Evolutionary conservation across 768 basidiomycete species (phyloP).

Genomic region (Macrolepiota dolichaula): DNA sequence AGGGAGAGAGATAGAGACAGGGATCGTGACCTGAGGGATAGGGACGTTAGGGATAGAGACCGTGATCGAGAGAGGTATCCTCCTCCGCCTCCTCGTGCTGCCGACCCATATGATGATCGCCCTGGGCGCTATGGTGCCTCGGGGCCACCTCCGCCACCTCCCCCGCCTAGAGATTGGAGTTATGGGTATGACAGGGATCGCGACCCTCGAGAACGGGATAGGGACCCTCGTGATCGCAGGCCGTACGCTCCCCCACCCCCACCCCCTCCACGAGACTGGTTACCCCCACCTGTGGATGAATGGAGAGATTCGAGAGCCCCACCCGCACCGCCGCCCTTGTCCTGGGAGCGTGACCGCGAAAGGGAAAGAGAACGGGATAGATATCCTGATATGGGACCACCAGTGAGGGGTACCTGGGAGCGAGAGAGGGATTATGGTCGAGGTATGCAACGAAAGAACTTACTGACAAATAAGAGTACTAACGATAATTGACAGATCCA

Average conservation of each 20-base stretch:
- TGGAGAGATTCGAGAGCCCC: conserved; percentile 8
- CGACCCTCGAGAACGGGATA: neutral
- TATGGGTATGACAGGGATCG: conserved; percentile 16
- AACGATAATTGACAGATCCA: neutral
- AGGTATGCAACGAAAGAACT: neutral
- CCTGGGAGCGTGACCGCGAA: conserved; percentile 7
- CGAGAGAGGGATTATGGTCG: neutral
- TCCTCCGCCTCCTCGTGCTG: neutral
- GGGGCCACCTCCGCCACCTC: neutral
- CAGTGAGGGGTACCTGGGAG: neutral
- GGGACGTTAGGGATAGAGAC: neutral
- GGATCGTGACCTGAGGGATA: neutral
- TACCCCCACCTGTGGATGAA: conserved; percentile 10
- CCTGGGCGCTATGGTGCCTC: neutral
- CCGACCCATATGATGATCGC: conserved; percentile 9
- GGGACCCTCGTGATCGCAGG: conserved; percentile 15
- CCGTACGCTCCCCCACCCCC: conserved; percentile 27
- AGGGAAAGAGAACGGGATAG: conserved; percentile 2
- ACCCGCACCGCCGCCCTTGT: conserved; percentile 4
- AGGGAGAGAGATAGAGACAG: conserved; percentile 6
- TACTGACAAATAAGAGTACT: neutral
- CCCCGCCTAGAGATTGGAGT: conserved; percentile 26
- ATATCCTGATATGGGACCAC: neutral
- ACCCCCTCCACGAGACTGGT: conserved; percentile 33
- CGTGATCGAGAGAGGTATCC: conserved; percentile 4